These are phyloP conservation scores for Emericellopsis atlantica DNA, from an alignment of 2,329 filamentous ascomycete genomes.

Conservation along the genomic window DNA sequence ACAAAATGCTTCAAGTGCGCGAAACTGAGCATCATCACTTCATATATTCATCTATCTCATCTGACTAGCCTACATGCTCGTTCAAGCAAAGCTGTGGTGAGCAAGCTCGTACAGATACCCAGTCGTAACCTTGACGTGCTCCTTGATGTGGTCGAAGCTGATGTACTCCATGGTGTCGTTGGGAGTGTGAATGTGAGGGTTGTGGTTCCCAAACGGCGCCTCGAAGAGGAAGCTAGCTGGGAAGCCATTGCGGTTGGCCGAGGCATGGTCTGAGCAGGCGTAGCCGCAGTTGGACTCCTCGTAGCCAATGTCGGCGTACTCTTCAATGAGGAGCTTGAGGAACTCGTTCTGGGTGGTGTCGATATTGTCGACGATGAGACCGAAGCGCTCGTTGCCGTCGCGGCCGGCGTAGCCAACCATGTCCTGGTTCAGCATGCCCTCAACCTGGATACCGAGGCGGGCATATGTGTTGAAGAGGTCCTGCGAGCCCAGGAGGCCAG, in stretches of 20 bases:
- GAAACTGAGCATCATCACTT: too few species aligned
- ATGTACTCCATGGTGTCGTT: slow-evolving; percentile 59
- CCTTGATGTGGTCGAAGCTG: slow-evolving; percentile 52
- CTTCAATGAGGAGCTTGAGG: slow-evolving; percentile 69
- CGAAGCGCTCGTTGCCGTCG: slow-evolving; percentile 64
- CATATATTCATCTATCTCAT: too few species aligned
- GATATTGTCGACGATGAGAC: slow-evolving; percentile 79
- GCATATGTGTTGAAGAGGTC: slow-evolving; percentile 27
- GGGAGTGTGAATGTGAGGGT: slow-evolving; percentile 61
- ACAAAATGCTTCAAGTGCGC: too few species aligned
- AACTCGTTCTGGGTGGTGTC: slow-evolving; percentile 67
- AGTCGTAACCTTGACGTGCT: slow-evolving; percentile 43
- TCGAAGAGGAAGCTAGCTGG: slow-evolving; percentile 53
- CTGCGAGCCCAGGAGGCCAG: slow-evolving; percentile 32
- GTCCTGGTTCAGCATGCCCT: slow-evolving; percentile 49
- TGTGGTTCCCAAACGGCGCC: slow-evolving; percentile 42
- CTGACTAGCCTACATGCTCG: too few species aligned
- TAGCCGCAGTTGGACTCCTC: slow-evolving; percentile 73
- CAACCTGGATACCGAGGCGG: slow-evolving; percentile 20
- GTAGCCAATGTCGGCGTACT: slow-evolving; percentile 71
- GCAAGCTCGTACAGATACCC: slow-evolving; percentile 31
- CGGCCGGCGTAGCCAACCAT: slow-evolving; percentile 81
- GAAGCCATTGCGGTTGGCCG: slow-evolving; percentile 52
- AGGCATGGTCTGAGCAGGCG: slow-evolving; percentile 58
- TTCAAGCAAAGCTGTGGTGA: slow-evolving; percentile 2